Conservation (phyloP, 257 asterid species). For the Solanum appendiculatum region DNA sequence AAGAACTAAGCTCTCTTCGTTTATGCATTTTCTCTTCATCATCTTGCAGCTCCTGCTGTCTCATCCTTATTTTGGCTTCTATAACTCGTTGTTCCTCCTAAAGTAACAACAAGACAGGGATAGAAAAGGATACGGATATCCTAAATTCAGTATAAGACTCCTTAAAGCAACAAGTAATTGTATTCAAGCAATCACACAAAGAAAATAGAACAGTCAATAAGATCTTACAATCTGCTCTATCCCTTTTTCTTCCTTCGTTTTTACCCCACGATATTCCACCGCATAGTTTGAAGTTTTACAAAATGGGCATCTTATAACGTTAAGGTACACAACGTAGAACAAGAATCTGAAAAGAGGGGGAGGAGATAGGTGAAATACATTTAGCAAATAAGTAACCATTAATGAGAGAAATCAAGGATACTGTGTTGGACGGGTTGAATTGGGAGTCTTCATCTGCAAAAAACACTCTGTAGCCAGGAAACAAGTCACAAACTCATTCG, state of each 20-base stretch:
- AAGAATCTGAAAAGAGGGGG: not conserved
- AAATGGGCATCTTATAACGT: slow-evolving; percentile 72
- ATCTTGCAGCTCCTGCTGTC: slow-evolving; percentile 86
- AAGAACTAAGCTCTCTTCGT: slow-evolving; percentile 52
- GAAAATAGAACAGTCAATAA: not conserved
- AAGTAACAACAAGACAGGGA: not conserved
- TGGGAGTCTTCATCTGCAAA: slow-evolving; percentile 96
- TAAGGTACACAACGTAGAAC: slow-evolving; percentile 25
- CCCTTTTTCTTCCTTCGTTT: slow-evolving; percentile 93
- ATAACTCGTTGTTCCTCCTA: slow-evolving; percentile 98
- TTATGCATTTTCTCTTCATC: slow-evolving; percentile 68
- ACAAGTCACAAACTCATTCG: not conserved
- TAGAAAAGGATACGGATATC: not conserved
- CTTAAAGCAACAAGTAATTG: not conserved
- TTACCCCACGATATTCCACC: slow-evolving; percentile 91
- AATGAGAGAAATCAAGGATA: slow-evolving; percentile 45
- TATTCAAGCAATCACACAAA: not conserved
- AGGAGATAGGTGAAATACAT: not conserved
- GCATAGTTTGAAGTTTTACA: slow-evolving; percentile 91
- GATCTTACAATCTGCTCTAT: slow-evolving; percentile 56
- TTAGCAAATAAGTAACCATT: slow-evolving; percentile 1
- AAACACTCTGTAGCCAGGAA: slow-evolving; percentile 62
- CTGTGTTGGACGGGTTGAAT: slow-evolving; percentile 91
- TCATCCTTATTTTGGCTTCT: slow-evolving; percentile 97
- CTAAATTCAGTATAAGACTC: not conserved